Evolutionary conservation across 306 rosid species (phyloP).

Genomic region (Aeschynomene evenia): DNA sequence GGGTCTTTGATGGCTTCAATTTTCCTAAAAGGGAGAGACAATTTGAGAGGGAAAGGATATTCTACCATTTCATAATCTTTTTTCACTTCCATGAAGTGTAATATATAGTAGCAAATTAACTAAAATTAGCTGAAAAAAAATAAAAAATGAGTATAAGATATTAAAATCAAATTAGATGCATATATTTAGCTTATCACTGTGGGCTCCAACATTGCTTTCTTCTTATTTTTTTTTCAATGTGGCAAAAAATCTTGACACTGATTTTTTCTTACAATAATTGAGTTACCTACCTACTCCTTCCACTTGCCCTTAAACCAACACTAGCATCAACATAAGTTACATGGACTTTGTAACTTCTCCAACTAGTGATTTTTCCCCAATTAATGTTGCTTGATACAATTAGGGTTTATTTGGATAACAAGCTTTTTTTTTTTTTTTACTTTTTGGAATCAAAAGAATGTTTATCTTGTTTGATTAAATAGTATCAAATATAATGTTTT

Average conservation of each 20-base stretch:
- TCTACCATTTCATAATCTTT: constrained; percentile 11
- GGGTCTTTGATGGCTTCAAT: constrained; percentile 21
- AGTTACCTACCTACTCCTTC: constrained; percentile 8
- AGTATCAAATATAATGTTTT: too few species aligned
- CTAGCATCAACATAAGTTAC: constrained; percentile 14
- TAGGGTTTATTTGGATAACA: too few species aligned
- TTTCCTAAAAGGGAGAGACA: constrained; percentile 29
- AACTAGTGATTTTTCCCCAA: constrained; percentile 17
- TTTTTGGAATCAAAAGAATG: too few species aligned
- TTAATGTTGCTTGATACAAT: constrained; percentile 26
- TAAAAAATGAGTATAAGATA: too few species aligned
- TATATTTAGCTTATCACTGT: constrained; percentile 11
- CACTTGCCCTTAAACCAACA: constrained; percentile 17
- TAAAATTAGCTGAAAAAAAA: too few species aligned
- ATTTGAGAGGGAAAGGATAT: constrained; percentile 30
- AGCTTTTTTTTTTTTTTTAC: too few species aligned
- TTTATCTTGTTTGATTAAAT: too few species aligned
- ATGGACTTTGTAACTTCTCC: constrained; percentile 31
- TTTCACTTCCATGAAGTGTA: constrained; percentile 20
- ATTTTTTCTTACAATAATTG: constrained; percentile 38
- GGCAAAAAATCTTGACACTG: constrained; percentile 29
- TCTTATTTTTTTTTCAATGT: background rate
- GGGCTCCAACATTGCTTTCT: constrained; percentile 33
- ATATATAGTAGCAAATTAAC: constrained; percentile 17
- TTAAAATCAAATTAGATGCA: background rate